A percentile compares a stretch with the other conserved stretches of the same genome.
These are phyloP conservation scores for Neonectria magnoliae DNA, from an alignment of 2,329 filamentous ascomycete species.

Conservation along the genomic window DNA sequence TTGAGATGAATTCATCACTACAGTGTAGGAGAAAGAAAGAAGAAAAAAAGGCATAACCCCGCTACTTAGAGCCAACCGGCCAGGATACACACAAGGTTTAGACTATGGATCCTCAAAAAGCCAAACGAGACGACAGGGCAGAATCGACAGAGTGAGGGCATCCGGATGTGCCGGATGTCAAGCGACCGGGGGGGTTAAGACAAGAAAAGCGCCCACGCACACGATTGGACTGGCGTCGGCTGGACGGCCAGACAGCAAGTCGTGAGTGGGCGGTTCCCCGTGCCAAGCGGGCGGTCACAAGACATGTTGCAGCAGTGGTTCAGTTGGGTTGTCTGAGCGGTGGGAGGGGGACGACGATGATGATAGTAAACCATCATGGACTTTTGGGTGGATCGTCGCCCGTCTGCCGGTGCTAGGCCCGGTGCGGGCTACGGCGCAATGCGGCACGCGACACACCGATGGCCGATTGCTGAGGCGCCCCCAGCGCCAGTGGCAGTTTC, in stretches of 20 bases:
- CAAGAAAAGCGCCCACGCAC: neutral
- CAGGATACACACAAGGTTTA: neutral
- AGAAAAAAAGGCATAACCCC: neutral
- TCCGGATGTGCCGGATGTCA: conserved; percentile 15
- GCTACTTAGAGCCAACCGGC: neutral
- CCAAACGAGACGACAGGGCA: neutral
- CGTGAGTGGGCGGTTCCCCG: neutral
- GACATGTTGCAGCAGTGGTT: conserved; percentile 1
- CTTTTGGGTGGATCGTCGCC: neutral
- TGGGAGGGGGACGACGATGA: neutral
- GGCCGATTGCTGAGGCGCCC: neutral
- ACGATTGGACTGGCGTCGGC: conserved; percentile 1
- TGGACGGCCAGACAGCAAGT: neutral
- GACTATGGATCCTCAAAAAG: neutral
- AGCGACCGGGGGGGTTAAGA: neutral
- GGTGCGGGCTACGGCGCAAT: neutral
- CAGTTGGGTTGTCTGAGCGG: neutral
- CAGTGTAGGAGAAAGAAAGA: neutral
- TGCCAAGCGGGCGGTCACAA: neutral
- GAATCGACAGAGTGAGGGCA: neutral
- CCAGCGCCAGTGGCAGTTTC: neutral
- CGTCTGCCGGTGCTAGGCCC: neutral
- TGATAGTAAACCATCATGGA: neutral
- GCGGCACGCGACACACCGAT: neutral
- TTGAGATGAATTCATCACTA: too few species aligned